These are phyloP conservation scores for Collybiopsis confluens DNA, from an alignment of 768 basidiomycete species.

Conservation along the genomic window DNA sequence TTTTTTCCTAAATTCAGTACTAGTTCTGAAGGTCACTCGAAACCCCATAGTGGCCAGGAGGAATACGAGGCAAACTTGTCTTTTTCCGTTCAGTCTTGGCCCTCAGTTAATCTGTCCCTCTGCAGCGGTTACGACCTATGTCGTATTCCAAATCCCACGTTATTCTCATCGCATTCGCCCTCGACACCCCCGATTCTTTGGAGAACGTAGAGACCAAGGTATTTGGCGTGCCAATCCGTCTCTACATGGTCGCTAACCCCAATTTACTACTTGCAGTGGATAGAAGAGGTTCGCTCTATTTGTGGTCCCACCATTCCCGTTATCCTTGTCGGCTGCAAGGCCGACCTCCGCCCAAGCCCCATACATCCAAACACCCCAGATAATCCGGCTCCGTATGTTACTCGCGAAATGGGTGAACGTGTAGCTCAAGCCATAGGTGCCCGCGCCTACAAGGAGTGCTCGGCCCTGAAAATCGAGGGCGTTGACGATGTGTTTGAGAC, in stretches of 20 bases:
- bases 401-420: constrained; percentile 76
- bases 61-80: constrained; percentile 89
- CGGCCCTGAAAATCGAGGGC: constrained; percentile 83
- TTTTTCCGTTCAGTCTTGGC: background rate
- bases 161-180: constrained; percentile 94
- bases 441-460: constrained; percentile 92
- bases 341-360: constrained; percentile 74
- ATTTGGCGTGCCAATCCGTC: constrained; percentile 16
- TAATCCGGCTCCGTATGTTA: constrained; percentile 52
- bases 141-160: constrained; percentile 99
- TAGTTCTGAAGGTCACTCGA: too few species aligned
- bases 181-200: constrained; percentile 94
- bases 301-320: constrained; percentile 92
- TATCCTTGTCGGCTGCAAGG: constrained; percentile 94
- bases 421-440: constrained; percentile 86
- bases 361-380: constrained; percentile 41
- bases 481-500: constrained; percentile 98
- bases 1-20: too few species aligned
- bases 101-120: constrained; percentile 5
- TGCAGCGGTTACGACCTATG: constrained; percentile 86
- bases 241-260: constrained; percentile 6
- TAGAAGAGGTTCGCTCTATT: constrained; percentile 95
- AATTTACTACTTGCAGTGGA: constrained; percentile 62
- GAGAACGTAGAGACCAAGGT: constrained; percentile 96
- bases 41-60: constrained; percentile 99